Percentiles rank a stretch among this genome's conserved stretches.
Conservation (phyloP, 164 flowering plant species). For the Umbilicus rupestris region DNA sequence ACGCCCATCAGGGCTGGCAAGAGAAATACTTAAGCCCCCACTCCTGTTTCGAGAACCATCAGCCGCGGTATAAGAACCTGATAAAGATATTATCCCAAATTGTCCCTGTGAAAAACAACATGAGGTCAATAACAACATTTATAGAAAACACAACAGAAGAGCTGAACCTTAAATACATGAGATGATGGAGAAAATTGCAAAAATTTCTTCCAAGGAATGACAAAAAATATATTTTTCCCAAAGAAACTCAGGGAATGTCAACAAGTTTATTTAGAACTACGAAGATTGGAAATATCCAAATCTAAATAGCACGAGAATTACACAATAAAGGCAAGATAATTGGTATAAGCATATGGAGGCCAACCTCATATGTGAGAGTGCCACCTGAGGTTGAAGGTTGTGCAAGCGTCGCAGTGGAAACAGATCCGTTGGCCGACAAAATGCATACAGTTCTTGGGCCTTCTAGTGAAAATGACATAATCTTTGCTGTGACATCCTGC, state of each 20-base stretch:
- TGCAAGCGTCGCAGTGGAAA: conserved; percentile 72
- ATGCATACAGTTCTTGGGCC: conserved; percentile 76
- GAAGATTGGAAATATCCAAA: too few relatives aligned
- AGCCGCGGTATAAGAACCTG: conserved; percentile 63
- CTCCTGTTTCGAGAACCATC: conserved; percentile 46
- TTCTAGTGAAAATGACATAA: conserved; percentile 70
- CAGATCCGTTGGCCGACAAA: conserved; percentile 76
- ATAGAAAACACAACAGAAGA: background rate
- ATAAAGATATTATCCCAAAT: conserved; percentile 73
- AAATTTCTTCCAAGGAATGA: background rate
- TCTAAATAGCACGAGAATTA: background rate
- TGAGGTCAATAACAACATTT: background rate
- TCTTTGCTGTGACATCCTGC: conserved; percentile 76
- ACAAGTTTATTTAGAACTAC: too few relatives aligned
- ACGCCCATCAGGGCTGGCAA: conserved; percentile 84
- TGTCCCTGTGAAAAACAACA: conserved; percentile 49
- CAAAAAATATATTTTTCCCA: too few relatives aligned
- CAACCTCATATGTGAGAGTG: conserved; percentile 81
- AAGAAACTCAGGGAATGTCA: too few relatives aligned
- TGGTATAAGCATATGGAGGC: background rate
- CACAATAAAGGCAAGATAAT: background rate
- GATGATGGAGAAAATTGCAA: too few relatives aligned
- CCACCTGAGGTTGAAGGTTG: conserved; percentile 78
- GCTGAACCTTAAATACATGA: background rate
- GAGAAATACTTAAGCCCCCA: conserved; percentile 71